phyloP scores from a whole-genome alignment of 345 rosid genomes.

The Lenwebbia sp. region DNA sequence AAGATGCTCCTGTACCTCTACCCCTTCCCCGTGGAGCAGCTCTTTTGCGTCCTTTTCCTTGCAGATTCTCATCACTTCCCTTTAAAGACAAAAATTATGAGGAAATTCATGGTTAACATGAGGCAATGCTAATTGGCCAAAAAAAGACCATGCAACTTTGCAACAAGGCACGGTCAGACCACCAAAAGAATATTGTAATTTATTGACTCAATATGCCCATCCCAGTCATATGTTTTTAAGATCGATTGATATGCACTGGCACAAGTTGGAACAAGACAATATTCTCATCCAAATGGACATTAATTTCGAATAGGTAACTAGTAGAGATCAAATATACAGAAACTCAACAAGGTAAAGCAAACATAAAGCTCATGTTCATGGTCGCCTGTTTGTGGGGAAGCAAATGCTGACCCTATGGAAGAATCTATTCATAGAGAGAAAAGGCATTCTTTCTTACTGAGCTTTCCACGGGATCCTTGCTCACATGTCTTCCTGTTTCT shows the following conservation, averaged over 20 bases:
- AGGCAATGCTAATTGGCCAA: not conserved
- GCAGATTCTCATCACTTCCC: slow-evolving; percentile 43
- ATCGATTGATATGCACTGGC: not conserved
- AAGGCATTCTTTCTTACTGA: slow-evolving; percentile 39
- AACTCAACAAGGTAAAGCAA: not conserved
- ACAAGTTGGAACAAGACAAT: not conserved
- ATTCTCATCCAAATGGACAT: not conserved
- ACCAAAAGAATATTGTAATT: not conserved
- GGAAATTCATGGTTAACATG: not conserved
- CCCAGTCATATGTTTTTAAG: not conserved
- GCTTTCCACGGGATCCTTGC: slow-evolving; percentile 39
- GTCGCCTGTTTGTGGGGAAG: not conserved
- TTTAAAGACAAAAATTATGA: slow-evolving; percentile 4
- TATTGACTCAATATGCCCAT: not conserved
- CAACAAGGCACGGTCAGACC: not conserved
- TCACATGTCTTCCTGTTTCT: slow-evolving; percentile 36
- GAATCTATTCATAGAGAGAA: not conserved
- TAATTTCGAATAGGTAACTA: not conserved
- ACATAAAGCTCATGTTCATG: not conserved
- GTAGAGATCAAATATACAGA: not conserved
- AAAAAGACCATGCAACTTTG: not conserved
- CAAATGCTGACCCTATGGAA: not conserved
- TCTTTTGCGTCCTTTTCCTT: slow-evolving; percentile 63
- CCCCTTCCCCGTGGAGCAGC: slow-evolving; percentile 66
- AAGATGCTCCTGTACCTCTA: slow-evolving; percentile 38